Conservation (phyloP, 2,329 filamentous ascomycete species). For the Calonectria montana region DNA sequence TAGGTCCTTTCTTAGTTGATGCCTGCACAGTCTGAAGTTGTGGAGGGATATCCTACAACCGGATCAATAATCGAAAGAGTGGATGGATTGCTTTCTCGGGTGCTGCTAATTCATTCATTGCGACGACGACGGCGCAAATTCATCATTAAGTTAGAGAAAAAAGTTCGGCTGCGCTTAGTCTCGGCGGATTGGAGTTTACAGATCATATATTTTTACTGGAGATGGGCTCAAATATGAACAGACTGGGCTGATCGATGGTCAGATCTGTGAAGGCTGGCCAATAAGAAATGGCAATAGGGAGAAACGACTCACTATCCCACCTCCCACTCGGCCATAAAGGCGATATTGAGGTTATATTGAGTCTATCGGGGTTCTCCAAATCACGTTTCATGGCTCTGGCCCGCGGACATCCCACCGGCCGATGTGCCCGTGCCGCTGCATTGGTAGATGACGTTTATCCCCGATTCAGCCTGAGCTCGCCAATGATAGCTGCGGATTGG, state of each 20-base stretch:
- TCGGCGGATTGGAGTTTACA: background rate
- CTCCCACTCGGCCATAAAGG: constrained; percentile 14
- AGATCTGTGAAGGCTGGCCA: background rate
- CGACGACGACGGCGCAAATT: background rate
- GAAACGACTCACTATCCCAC: constrained; percentile 14
- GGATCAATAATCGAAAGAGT: too few species aligned
- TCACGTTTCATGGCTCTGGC: constrained; percentile 8
- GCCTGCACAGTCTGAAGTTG: too few species aligned
- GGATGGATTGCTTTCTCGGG: too few species aligned
- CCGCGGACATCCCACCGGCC: constrained; percentile 24
- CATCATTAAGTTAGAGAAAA: background rate
- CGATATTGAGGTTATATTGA: constrained; percentile 12
- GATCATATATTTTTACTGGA: background rate
- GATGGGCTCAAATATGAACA: background rate
- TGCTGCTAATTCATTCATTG: too few species aligned
- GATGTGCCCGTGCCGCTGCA: constrained; percentile 4
- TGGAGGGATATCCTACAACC: too few species aligned
- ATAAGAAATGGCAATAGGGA: background rate
- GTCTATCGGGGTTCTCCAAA: background rate
- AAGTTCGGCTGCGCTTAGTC: background rate
- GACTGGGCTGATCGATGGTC: background rate
- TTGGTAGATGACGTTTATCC: constrained; percentile 16
- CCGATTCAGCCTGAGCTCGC: background rate
- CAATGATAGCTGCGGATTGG: background rate
- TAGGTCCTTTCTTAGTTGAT: too few species aligned